phyloP scores from a whole-genome alignment of 1,284 basidiomycete species.

The Ustilago cynodontis region DNA sequence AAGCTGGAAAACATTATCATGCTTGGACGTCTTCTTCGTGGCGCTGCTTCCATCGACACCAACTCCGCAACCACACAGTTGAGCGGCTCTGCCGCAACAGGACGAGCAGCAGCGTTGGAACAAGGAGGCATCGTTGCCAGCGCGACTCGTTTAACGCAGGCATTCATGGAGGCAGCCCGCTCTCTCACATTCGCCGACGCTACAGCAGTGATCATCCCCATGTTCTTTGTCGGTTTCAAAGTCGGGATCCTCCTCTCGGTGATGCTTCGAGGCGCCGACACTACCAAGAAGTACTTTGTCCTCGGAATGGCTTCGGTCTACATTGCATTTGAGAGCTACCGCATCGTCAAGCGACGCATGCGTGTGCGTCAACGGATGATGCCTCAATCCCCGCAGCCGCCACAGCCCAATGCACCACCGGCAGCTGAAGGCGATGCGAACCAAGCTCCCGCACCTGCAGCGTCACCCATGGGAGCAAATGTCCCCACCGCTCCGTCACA shows the following conservation, averaged over 20 bases:
- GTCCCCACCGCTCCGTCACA: slow-evolving; percentile 24
- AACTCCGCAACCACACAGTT: background rate
- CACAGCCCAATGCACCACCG: background rate
- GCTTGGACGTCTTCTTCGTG: slow-evolving; percentile 24
- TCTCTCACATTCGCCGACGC: slow-evolving; percentile 35
- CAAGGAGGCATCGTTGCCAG: slow-evolving; percentile 7
- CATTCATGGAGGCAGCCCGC: background rate
- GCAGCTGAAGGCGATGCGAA: background rate
- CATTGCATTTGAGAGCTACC: slow-evolving; percentile 45
- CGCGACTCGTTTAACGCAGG: background rate
- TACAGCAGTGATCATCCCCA: slow-evolving; percentile 33
- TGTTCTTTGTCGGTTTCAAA: slow-evolving; percentile 54
- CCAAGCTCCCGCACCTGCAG: background rate
- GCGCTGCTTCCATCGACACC: background rate
- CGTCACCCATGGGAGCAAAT: slow-evolving; percentile 24
- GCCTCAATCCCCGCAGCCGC: background rate
- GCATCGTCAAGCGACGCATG: slow-evolving; percentile 36
- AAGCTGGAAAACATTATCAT: slow-evolving; percentile 41
- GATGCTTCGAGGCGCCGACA: slow-evolving; percentile 44
- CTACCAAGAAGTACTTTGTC: slow-evolving; percentile 45
- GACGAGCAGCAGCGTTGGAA: slow-evolving; percentile 7
- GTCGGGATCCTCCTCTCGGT: slow-evolving; percentile 54
- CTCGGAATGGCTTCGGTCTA: slow-evolving; percentile 41
- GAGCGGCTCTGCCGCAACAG: background rate
- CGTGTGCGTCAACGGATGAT: slow-evolving; percentile 20